These are phyloP conservation scores for Nothophoma quercina DNA, from an alignment of 2,329 filamentous ascomycete genomes.

Conservation along the genomic window DNA sequence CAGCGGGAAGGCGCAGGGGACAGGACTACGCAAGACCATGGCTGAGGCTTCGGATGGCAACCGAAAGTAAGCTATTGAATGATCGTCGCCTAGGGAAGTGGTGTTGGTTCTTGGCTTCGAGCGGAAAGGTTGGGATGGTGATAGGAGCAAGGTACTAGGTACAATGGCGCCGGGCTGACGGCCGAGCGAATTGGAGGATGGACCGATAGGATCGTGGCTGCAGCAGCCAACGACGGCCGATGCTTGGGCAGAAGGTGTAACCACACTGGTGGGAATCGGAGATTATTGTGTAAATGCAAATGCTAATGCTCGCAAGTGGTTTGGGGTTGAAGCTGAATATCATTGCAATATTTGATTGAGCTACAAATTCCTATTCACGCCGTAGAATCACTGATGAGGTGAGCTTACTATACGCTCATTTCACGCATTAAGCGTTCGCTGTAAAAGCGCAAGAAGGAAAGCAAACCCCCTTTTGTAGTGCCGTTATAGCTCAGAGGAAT, in stretches of 20 bases:
- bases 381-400: constrained; percentile 12
- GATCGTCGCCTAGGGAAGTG: constrained; percentile 11
- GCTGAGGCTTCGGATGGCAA: constrained; percentile 4
- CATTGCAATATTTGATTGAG: constrained; percentile 14
- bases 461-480: constrained; percentile 6
- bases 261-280: not conserved
- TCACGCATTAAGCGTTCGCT: constrained; percentile 19
- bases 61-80: constrained; percentile 11
- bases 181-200: constrained; percentile 5
- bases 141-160: constrained; percentile 9
- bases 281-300: not conserved
- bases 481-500: constrained; percentile 15
- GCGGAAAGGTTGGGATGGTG: not conserved
- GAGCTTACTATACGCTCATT: constrained; percentile 10
- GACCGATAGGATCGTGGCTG: not conserved
- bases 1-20: not conserved
- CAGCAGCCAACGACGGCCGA: not conserved
- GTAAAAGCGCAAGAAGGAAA: constrained; percentile 15
- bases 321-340: not conserved
- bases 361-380: constrained; percentile 17
- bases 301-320: not conserved
- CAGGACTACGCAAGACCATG: not conserved
- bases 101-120: constrained; percentile 1
- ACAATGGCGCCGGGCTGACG: constrained; percentile 1
- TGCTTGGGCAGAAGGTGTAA: not conserved